Conservation (phyloP, 2,329 filamentous ascomycete species). For the Endocalyx cinctus region DNA sequence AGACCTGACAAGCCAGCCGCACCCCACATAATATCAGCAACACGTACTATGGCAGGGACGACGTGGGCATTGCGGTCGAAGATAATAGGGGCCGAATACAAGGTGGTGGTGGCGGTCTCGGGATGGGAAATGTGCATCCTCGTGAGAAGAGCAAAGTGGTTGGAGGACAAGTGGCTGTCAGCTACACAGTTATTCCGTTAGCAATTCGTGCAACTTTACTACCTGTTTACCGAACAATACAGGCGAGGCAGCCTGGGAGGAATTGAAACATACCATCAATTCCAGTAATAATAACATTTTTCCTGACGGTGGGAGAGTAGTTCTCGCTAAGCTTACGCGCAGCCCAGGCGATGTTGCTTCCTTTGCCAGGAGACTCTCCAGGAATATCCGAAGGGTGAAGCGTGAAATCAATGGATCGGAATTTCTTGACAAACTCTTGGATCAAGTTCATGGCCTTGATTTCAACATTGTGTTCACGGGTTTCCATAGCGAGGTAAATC, state of each 20-base stretch:
- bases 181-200: too few species aligned
- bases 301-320: conserved; percentile 48
- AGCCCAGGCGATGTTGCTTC: conserved; percentile 70
- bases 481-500: conserved; percentile 71
- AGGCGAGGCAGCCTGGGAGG: too few species aligned
- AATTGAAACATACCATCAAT: conserved; percentile 65
- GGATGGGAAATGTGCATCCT: conserved; percentile 57
- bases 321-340: conserved; percentile 61
- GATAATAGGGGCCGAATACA: conserved; percentile 67
- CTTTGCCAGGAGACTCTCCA: conserved; percentile 68
- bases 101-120: conserved; percentile 55
- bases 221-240: too few species aligned
- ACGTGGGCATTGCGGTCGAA: conserved; percentile 70
- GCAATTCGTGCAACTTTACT: too few species aligned
- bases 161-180: conserved; percentile 64
- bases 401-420: conserved; percentile 63
- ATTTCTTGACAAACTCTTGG: conserved; percentile 59
- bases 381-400: conserved; percentile 62
- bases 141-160: conserved; percentile 63
- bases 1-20: conserved; percentile 67
- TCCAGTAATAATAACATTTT: conserved; percentile 63
- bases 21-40: conserved; percentile 69
- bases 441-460: conserved; percentile 59
- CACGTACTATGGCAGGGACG: conserved; percentile 63
- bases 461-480: conserved; percentile 57